phyloP scores from a whole-genome alignment of 1,284 basidiomycete species.

The Rhizoctonia solani region DNA sequence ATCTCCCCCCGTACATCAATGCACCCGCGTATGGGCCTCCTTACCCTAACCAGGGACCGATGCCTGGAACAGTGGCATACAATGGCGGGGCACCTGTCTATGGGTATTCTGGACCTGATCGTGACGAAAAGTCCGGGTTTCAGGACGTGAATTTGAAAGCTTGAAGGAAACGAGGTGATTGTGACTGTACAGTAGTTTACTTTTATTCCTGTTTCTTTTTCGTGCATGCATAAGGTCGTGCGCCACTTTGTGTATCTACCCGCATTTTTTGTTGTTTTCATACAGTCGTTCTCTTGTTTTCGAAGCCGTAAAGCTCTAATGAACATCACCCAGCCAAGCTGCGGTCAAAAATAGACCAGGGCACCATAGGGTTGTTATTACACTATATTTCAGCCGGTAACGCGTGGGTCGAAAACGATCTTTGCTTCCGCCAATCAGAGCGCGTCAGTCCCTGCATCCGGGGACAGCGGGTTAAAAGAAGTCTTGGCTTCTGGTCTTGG shows the following conservation, averaged over 20 bases:
- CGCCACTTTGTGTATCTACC: not conserved
- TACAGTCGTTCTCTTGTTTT: too few relatives aligned
- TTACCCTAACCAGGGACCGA: not conserved
- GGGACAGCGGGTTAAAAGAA: too few relatives aligned
- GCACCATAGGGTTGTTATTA: not conserved
- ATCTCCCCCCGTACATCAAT: conserved; percentile 31
- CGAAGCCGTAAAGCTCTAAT: not conserved
- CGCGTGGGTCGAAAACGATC: too few relatives aligned
- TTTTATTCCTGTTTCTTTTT: not conserved
- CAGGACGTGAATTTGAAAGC: conserved; percentile 28
- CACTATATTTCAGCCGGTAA: too few relatives aligned
- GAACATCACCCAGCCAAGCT: not conserved
- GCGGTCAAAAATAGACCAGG: not conserved
- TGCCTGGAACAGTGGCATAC: conserved; percentile 13
- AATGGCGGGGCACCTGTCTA: conserved; percentile 7
- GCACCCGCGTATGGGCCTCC: conserved; percentile 19
- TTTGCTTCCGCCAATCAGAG: not conserved
- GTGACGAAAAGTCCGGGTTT: conserved; percentile 31
- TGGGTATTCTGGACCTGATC: conserved; percentile 14
- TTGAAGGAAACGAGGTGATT: too few relatives aligned
- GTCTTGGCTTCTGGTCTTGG: not conserved
- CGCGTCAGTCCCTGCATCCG: not conserved
- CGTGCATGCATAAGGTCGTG: not conserved
- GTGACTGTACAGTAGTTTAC: too few relatives aligned
- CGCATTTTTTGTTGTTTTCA: not conserved